Base-by-base conservation (phyloP, 352 stramenopile species). In the Phytophthora crassamura region DNA sequence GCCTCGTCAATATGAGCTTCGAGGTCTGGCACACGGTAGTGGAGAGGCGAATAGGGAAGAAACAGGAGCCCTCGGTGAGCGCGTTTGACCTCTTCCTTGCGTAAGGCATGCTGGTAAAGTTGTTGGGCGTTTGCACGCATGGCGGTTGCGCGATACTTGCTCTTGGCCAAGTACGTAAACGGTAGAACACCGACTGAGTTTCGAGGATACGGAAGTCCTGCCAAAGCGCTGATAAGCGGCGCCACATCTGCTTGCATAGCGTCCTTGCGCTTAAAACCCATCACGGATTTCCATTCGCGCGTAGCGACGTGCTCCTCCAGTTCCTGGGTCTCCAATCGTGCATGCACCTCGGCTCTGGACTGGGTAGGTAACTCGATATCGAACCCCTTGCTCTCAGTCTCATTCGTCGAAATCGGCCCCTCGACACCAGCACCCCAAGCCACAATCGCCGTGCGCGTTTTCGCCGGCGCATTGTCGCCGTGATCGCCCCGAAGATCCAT, bases 231-330 rank as follows among this genome's bases (percentile, higher is more conserved):
- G 42, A 92, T 67, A 18, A 95, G 69, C 18, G 87, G 71, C 18
- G 87, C 87, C 11, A 95, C 69, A 65, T 95, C 87, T n/a, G 78
- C 77, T 57, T 95, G 87, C 81, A 94, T 90, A 16, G 91, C 80
- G 61, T 95, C 87, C 20, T 83, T 88, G 30, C 87, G 87, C 40
- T 67, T 71, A 10, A 91, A 65, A 15, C 69, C 28, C 4, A 60
- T 22, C 16, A 95, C 64, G 11, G 57, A 57, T n/a, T 51, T 59
- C 76, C 83, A 93, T 41, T 89, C 72, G 7, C 46, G 51, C 8
- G 51, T 20, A 18, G 84, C 84, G 22, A 58, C 52, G 1, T 61
- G 33, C 51, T 93, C 84, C 38, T 90, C 79, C 12, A 25, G 30
- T 18, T 39, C 16, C 40, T 93, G 84, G 0, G 64, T 63, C 7